Percentiles rank a stretch among this genome's conserved stretches.
phyloP scores from a whole-genome alignment of 2,329 filamentous ascomycete genomes.

The Phialophora verrucosa region DNA sequence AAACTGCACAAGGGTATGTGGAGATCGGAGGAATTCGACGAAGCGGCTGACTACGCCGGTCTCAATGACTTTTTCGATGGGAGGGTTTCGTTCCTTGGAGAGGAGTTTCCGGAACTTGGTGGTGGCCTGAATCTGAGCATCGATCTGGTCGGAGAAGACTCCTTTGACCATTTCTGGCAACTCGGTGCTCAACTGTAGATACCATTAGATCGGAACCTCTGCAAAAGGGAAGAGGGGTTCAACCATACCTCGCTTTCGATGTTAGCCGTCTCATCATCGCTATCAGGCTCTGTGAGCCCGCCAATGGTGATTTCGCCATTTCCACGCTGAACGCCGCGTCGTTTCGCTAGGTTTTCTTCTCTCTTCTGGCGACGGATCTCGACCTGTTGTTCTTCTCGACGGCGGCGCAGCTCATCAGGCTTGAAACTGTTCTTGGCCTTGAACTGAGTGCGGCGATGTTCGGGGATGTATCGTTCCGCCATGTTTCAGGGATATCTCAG shows the following conservation, averaged over 20 bases:
- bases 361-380: conserved; percentile 99
- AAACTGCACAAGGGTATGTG: conserved; percentile 97
- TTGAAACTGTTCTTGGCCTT: conserved; percentile 99
- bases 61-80: conserved; percentile 99
- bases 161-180: conserved; percentile 97
- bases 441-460: conserved; percentile 98
- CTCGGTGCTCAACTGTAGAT: conserved; percentile 84
- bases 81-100: conserved; percentile 98
- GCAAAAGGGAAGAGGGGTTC: conserved; percentile 46
- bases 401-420: conserved; percentile 96
- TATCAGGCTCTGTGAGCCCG: conserved; percentile 85
- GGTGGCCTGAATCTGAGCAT: conserved; percentile 94
- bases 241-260: conserved; percentile 98
- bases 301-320: conserved; percentile 65
- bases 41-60: conserved; percentile 97
- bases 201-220: conserved; percentile 18
- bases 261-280: conserved; percentile 89
- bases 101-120: conserved; percentile 98
- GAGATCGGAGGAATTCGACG: conserved; percentile 96
- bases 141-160: conserved; percentile 98
- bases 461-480: conserved; percentile 98
- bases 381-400: conserved; percentile 98
- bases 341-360: conserved; percentile 98
- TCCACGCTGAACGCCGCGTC: conserved; percentile 86
- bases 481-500: conserved; percentile 62